phyloP scores from a whole-genome alignment of 2,329 filamentous ascomycete genomes.

The Periconia sp. region DNA sequence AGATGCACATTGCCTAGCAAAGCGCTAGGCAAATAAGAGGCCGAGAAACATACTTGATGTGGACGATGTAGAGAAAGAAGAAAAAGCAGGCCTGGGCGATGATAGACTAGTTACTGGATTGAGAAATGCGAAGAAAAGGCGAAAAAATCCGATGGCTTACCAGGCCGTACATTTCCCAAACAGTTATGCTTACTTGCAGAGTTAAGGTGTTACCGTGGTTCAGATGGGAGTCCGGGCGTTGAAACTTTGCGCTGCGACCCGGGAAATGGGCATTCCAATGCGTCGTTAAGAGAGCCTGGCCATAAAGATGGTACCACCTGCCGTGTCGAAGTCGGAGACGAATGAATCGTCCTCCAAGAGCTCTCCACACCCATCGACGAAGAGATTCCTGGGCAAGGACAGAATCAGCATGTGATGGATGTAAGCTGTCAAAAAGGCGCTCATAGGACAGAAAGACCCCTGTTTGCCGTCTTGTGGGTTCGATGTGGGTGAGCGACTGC shows the following conservation, averaged over 20 bases:
- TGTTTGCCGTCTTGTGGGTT: background rate
- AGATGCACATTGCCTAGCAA: background rate
- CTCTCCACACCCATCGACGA: background rate
- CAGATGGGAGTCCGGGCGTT: background rate
- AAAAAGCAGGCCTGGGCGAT: background rate
- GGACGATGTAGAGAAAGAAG: background rate
- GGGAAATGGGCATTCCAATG: background rate
- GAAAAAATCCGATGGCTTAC: background rate
- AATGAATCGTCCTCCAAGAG: background rate
- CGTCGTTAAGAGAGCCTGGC: background rate
- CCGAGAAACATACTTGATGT: background rate
- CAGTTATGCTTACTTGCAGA: background rate
- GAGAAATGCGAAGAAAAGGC: background rate
- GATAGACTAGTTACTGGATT: too few relatives aligned
- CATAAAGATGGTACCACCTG: background rate
- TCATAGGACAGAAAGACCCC: background rate
- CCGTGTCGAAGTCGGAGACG: too few relatives aligned
- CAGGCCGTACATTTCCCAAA: background rate
- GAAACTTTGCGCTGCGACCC: background rate
- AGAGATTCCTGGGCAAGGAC: background rate
- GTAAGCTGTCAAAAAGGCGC: background rate
- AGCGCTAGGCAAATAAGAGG: background rate
- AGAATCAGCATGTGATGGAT: background rate
- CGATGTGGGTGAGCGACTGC: conserved; percentile 3
- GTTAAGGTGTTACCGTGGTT: background rate